Percentiles rank a stretch among this genome's conserved stretches.
Evolutionary conservation across 176 grass and related monocot species (phyloP).

Genomic region (Poa annua): DNA sequence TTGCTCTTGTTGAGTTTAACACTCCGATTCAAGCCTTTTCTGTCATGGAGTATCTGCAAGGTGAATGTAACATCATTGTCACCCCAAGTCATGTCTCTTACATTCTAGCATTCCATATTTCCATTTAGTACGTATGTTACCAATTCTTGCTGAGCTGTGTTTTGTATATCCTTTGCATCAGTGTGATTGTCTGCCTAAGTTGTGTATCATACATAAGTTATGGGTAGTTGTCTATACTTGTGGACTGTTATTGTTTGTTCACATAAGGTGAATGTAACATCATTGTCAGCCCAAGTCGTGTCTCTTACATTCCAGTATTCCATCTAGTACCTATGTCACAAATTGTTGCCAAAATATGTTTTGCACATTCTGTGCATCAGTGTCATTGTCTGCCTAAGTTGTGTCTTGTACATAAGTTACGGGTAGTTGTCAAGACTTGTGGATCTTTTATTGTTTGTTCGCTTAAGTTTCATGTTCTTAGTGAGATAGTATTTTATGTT

Average conservation of each 20-base stretch:
- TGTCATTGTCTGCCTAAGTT: neutral
- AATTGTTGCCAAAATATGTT: neutral
- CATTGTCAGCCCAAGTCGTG: neutral
- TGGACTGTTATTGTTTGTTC: neutral
- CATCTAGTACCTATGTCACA: neutral
- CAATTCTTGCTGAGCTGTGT: neutral
- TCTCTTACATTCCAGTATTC: neutral
- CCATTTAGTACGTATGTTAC: neutral
- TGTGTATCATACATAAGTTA: neutral
- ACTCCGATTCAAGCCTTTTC: constrained; percentile 57
- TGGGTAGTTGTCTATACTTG: neutral
- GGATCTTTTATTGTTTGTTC: neutral
- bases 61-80: constrained; percentile 44
- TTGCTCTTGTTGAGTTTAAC: constrained; percentile 72
- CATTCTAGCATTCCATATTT: neutral
- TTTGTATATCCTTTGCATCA: neutral
- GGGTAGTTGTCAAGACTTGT: neutral
- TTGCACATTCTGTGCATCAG: neutral
- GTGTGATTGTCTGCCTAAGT: neutral
- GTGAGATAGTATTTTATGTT: neutral
- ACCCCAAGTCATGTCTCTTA: neutral
- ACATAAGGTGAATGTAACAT: neutral
- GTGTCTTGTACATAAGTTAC: neutral
- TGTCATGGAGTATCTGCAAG: constrained; percentile 62
- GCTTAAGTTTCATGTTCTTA: neutral